Base-by-base conservation (phyloP, 371 early-diverging fungal species). In the Gilbertella persicaria region DNA sequence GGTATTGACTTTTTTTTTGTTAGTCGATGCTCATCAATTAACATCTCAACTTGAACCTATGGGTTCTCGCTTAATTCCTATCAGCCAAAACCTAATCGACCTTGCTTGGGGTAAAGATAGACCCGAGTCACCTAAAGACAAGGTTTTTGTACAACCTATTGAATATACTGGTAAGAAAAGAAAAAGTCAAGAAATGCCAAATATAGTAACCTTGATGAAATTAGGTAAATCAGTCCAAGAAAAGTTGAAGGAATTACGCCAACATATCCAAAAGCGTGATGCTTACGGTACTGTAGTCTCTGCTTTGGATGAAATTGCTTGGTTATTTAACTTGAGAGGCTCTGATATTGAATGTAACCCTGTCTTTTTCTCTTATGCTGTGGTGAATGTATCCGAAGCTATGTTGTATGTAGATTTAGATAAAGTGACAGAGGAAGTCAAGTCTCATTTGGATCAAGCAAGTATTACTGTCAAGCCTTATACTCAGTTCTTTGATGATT, bases 261-360 rank as follows among this genome's bases (percentile, higher is more conserved):
- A 79, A 46, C 69, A 73, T 56, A 69, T 84, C 40, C 67, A 69
- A 45, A 75, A 78, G n/a, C 79, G 86, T 65, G 42, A 83, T 85
- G 78, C 68, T 8, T 82, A 81, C 50, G 94, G 93, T 30, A 78
- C 88, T 36, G 85, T 91, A 6, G 84, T 95, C 5, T 84, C 93
- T 5, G 94, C 89, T 5, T 75, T 95, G 55, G 98, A 96, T 75
- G 99, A 96, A 73, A 84, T 94, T 58, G 95, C 94, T 19, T 96
- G 99, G 99, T 75, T 99, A 37, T 93, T 96, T 69, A 99, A 99
- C 70, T 71, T 99, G 53, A 90, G 99, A 58, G 99, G 99, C 16
- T 88, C 85, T 9, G 99, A 99, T 70, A 93, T 99, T 55, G 79
- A 83, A 35, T 99, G 91, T 80, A 99, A 99, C 71, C 98, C 99